Conservation (phyloP, 257 asterid genomes). For the Anisodus tanguticus region DNA sequence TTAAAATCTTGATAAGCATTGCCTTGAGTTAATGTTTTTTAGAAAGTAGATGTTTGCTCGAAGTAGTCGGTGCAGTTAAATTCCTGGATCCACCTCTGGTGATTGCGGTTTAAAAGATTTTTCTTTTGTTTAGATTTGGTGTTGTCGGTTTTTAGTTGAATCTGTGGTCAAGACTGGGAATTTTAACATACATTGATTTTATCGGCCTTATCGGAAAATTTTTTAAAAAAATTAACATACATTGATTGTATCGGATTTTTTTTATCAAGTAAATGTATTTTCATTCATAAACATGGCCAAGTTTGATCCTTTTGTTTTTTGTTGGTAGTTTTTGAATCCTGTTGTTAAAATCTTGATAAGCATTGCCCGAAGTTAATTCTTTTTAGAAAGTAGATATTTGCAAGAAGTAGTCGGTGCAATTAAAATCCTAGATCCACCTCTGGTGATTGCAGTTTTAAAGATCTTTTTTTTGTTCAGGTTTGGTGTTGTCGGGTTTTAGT, state of each 20-base stretch:
- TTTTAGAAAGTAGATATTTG: neutral
- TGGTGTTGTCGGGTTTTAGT: neutral
- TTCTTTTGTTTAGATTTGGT: constrained; percentile 25
- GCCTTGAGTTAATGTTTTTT: neutral
- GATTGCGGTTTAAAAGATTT: neutral
- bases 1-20: constrained; percentile 24
- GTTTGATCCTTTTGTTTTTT: neutral
- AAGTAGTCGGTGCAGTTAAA: constrained; percentile 16
- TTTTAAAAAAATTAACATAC: no score
- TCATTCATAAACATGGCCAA: no score
- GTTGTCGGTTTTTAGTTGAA: neutral
- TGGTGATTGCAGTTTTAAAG: neutral
- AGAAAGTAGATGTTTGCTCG: neutral
- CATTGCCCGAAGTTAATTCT: neutral
- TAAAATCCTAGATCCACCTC: neutral
- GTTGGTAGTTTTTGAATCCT: constrained; percentile 25
- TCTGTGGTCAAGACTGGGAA: neutral
- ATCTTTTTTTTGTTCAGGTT: constrained; percentile 29
- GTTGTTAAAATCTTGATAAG: neutral
- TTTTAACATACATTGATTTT: constrained; percentile 42
- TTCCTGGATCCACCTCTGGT: neutral
- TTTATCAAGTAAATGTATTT: no score
- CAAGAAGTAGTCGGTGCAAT: constrained; percentile 21
- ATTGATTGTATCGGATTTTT: neutral
- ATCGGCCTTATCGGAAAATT: no score